Evolutionary conservation across 257 asterid species (phyloP).

Genomic region (Solanum bulbocastanum): DNA sequence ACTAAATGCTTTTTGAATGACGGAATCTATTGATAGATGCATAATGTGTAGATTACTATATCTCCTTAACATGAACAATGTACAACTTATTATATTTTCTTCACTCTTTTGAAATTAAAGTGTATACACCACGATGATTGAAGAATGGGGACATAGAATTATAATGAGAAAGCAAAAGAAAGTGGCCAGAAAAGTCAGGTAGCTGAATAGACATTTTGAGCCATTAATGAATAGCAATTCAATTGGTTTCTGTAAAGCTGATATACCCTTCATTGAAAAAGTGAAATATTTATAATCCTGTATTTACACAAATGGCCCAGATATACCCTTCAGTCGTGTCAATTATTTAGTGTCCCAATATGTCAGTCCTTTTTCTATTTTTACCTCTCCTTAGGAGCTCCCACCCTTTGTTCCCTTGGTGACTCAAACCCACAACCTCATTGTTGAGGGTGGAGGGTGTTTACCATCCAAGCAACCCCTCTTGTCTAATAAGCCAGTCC

Average conservation of each 20-base stretch:
- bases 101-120: no score
- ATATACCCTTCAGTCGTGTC: background rate
- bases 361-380: background rate
- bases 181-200: no score
- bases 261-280: background rate
- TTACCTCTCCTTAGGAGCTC: background rate
- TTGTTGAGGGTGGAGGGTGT: background rate
- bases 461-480: background rate
- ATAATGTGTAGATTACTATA: no score
- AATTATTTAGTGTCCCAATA: background rate
- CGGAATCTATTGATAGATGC: no score
- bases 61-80: no score
- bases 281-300: background rate
- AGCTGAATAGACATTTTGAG: background rate
- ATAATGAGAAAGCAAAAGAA: no score
- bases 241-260: background rate
- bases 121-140: no score
- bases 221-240: background rate
- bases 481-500: background rate
- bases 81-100: no score
- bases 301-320: background rate
- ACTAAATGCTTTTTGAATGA: no score
- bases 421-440: background rate
- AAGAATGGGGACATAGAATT: no score
- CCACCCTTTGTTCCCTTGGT: background rate